Evolutionary conservation across 2,329 filamentous ascomycete genomes (phyloP), one percentile per base, ranked within the genome.

Genomic region (Chaetomium globosum): DNA sequence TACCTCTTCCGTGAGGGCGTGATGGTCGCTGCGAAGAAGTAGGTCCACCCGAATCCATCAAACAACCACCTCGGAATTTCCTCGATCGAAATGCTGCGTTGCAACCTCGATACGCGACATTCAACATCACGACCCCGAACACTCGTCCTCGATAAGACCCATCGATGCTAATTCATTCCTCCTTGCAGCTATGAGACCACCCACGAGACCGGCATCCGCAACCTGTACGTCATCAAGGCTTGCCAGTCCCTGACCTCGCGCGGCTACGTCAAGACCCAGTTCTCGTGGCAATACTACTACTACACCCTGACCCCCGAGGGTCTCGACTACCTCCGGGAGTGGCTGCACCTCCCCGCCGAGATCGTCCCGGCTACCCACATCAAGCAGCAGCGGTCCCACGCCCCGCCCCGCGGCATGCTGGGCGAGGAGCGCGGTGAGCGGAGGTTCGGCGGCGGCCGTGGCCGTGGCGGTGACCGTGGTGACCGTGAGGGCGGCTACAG

Each of bases 261-360:
- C 81, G 94, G 94, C 80, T 98, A 92, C 83, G 89, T 99, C 85
- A 99, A 99, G 92, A 99, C 95, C 77, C 95, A 96, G 84, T 99
- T 99, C 91, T 97, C 93, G 74, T 97, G 93, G 93, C 93, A 97
- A 85, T 97, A 93, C 88, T 97, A 98, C 90, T 99, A 99, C 91
- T 99, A 99, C 90, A 97, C 95, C 83, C 90, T 99, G 61, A 71
- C 94, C 81, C 92, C 93, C 79, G 93, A 98, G 88, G 95, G 95
- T 85, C 94, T 99, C 81, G 94, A 98, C 87, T 99, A 99, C 89
- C 93, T 99, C 82, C 94, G 95, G 80, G 95, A 99, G 87, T 99
- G 95, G 95, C 93, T 99, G 77, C 95, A 99, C 85, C 91, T 99
- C 77, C 95, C 95, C 78, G 93, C 95, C 80, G 95, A 99, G 89